Conservation (phyloP, 2,329 filamentous ascomycete species). For the Trichophyton verrucosum region DNA sequence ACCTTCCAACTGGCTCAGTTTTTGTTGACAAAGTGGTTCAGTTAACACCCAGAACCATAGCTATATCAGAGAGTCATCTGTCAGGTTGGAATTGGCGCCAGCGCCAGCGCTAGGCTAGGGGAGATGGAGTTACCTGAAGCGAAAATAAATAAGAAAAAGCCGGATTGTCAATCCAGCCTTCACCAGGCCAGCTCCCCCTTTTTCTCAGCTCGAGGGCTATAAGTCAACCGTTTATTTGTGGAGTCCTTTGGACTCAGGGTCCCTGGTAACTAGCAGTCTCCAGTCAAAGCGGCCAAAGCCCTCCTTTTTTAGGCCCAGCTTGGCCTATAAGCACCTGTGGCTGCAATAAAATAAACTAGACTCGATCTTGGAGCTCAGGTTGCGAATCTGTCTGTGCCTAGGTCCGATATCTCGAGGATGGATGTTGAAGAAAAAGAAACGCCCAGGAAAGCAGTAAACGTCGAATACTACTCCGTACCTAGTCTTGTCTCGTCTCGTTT, state of each 20-base stretch:
- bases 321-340: not conserved
- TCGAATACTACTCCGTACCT: not conserved
- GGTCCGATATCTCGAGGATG: not conserved
- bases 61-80: not conserved
- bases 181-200: not conserved
- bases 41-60: not conserved
- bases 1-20: not conserved
- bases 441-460: not conserved
- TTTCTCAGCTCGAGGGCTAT: not conserved
- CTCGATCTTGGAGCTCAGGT: not conserved
- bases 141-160: not conserved
- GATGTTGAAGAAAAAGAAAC: not conserved
- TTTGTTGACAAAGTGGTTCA: not conserved
- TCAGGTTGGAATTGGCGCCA: not conserved
- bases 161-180: not conserved
- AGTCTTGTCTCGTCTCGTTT: not conserved
- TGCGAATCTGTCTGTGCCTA: not conserved
- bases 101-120: not conserved
- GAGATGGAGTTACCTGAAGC: slow-evolving; percentile 4
- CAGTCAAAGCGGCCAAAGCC: not conserved
- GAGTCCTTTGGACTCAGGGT: not conserved
- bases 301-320: not conserved
- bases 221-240: slow-evolving; percentile 1
- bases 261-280: not conserved
- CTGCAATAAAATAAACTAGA: not conserved